Percentiles rank a stretch among this genome's conserved stretches.
phyloP scores from a whole-genome alignment of 768 basidiomycete genomes.

The Hericium alpestre region DNA sequence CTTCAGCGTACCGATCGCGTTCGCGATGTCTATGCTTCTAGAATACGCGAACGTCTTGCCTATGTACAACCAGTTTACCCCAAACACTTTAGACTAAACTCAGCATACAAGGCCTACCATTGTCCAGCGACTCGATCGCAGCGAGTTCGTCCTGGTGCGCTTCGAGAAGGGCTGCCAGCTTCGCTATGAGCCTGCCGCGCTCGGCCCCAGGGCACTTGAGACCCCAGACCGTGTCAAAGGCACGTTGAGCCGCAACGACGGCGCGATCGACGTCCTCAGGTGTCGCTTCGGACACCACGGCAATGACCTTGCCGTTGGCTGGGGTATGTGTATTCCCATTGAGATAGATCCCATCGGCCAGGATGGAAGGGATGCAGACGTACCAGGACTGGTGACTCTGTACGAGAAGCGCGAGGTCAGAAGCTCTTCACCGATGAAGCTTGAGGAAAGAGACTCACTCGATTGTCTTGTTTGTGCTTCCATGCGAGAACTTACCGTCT shows the following conservation, averaged over 20 bases:
- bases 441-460: too few species aligned
- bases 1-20: constrained; percentile 39
- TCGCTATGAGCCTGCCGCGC: constrained; percentile 47
- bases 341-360: not conserved
- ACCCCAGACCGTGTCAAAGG: constrained; percentile 62
- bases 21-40: constrained; percentile 36
- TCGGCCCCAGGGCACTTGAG: constrained; percentile 40
- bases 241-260: constrained; percentile 54
- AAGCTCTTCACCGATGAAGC: too few species aligned
- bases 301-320: constrained; percentile 48
- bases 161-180: constrained; percentile 59
- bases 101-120: constrained; percentile 12
- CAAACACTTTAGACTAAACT: not conserved
- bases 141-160: constrained; percentile 51
- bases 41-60: constrained; percentile 46
- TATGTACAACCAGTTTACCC: not conserved
- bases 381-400: constrained; percentile 52
- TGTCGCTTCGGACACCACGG: constrained; percentile 47
- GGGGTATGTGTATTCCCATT: not conserved
- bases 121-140: constrained; percentile 65
- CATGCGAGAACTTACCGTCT: too few species aligned
- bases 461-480: too few species aligned
- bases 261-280: constrained; percentile 68
- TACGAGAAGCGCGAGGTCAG: too few species aligned
- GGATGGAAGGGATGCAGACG: not conserved